Base-by-base conservation (phyloP, 345 rosid genomes). In the Cochlearia excelsa region DNA sequence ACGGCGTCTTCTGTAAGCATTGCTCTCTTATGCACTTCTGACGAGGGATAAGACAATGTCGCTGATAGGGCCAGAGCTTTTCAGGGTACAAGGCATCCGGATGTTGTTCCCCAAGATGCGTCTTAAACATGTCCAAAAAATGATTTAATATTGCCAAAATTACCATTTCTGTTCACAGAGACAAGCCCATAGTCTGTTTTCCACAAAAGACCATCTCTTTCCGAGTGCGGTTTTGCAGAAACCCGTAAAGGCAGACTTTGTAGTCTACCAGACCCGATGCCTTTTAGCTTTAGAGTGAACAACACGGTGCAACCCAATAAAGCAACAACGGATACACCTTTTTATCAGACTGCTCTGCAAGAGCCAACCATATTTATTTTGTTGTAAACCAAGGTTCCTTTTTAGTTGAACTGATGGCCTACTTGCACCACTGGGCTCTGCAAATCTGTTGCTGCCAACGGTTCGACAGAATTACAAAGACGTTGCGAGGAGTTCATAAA, bases 1-100 rank as follows among this genome's bases (percentile, higher is more conserved):
- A 89, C 99, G 33, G 99, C 97, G 51, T 93, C 97, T 74, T 86
- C 91, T 43, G 74, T 53, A 51, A 84, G 75, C 97, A 93, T 93
- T 47, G 73, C 74, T 70, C 77, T 85, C 75, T 74, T 81, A 43
- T 76, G 68, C 45, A 66, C 65, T 43, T 63, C 69, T 27, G 62
- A 55, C 29, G 44, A 57, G 8, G 81, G 75, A 31, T 80, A 73
- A 62, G 85, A 69, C 61, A 75, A 40, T 56, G 83, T 70, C 67
- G 84, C 74, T 51, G 80, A 68, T 47, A 74, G 78, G 23, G 56
- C 70, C 53, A 8, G 80, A 53, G 48, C 54, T 76, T 55, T 75
- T 69, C 29, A 57, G 39, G 39, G 50, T 67, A 71, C 58, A 66
- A 47, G 67, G 74, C 65, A 59, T 66, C 79, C 43, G 71, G 47